Evolutionary conservation across 2,329 filamentous ascomycete genomes (phyloP), one percentile per base, ranked within the genome.

Genomic region (Fonsecaea erecta): DNA sequence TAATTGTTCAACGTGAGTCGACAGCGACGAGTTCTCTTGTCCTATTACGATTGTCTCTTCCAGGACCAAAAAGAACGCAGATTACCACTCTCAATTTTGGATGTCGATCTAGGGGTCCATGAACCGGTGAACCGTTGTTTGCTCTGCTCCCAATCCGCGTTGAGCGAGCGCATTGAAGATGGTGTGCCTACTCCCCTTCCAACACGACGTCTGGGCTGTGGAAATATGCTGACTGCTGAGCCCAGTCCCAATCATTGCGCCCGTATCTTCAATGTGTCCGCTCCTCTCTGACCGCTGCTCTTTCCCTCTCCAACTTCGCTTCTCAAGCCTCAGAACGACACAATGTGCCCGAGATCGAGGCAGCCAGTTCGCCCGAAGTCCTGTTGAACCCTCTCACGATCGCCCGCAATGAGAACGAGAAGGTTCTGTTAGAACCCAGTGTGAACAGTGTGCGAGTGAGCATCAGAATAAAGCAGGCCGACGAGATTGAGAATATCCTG

Each of bases 391-490:
- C 94, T 18, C 83, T 99, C 70, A 93, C 90, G 30, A 88, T 99
- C 72, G 90, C 94, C 69, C 89, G 95, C 70, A 99, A 99, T 80
- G 93, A 98, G 80, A 96, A 97, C 78, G 95, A 99, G 85, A 89
- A 91, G 73, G 94, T 99, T 71, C 84, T 97, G 67, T 96, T 98
- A 76, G 94, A 98, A 82, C 93, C 95, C 60, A 95, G 91, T 78
- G 90, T 98, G 82, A 99, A 99, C 85, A 96, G 91, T 72, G 91
- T 99, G 72, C 90, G 95, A 73, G 91, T 99, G 75, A 97, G 92
- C 85, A 96, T 99, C 82, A 92, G 94, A 84, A 97, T 99, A 80
- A 99, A 99, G 83, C 95, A 99, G 84, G 95, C 95, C 68, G 95
- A 99, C 79, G 95, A 99, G 82, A 99, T 98, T 74, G 95, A 99